Evolutionary conservation across 164 flowering plant species (phyloP), one percentile per base, ranked within the genome.

Genomic region (Aristolochia californica): DNA sequence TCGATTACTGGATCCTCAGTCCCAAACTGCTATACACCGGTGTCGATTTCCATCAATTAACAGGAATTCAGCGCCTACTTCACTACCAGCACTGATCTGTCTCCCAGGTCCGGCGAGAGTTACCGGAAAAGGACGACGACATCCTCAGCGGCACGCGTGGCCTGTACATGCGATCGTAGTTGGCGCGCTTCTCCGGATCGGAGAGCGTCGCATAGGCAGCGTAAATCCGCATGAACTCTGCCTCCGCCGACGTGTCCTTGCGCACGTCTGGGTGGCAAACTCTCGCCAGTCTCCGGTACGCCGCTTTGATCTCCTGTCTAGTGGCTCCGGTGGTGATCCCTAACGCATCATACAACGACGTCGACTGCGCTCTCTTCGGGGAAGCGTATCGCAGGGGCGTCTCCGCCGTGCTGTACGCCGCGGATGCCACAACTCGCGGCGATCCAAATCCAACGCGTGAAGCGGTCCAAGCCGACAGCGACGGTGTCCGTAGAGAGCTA

Each of bases 331-430:
- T 55, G n/a, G 56, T 70, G 1, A 88, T 55, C 53, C 96, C 90
- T 16, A 88, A 78, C 2, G 83, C 81, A 8, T 83, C 85, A 70
- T 85, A 85, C 4, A 78, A 75, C 7, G 96, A 83, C 17, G 72
- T 48, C 10, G 65, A 10, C 34, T 47, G 18, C 50, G 50, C 2
- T 20, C 50, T 2, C 20, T 17, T 17, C 50, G 58, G 40, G 5
- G 43, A 27, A 4, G 43, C 25, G 44, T 11, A 38, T 15, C 43
- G 17, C 5, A 52, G 28, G 1, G 60, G 26, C 11, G 13, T 48
- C 11, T 18, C 57, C 15, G 67, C 16, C 12, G 64, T 23, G 18
- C 63, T 47, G 51, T 55, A 58, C 16, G 62, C 55, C 17, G 67
- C 55, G 53, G 40, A 49, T n/a, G 63, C 52, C n/a, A 67, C 17